Percentiles rank a stretch among this genome's conserved stretches.
These are phyloP conservation scores for Xylaria flabelliformis DNA, from an alignment of 495 filamentous ascomycete genomes.

Conservation along the genomic window DNA sequence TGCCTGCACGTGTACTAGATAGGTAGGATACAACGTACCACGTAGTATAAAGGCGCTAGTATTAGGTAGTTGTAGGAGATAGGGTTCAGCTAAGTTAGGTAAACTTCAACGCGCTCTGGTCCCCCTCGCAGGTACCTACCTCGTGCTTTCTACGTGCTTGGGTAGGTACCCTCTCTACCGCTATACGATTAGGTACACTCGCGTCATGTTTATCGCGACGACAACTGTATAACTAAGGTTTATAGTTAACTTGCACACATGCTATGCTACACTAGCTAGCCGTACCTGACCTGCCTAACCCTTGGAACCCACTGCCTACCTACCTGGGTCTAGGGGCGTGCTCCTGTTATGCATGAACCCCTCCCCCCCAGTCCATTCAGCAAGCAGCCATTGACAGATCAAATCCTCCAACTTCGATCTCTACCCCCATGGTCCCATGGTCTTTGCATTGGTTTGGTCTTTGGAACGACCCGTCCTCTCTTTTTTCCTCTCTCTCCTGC, in stretches of 20 bases:
- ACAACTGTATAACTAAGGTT: neutral
- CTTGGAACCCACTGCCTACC: conserved; percentile 11
- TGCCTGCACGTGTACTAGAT: neutral
- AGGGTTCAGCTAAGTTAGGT: neutral
- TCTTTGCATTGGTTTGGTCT: conserved; percentile 26
- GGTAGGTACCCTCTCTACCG: neutral
- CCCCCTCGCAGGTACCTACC: too few species aligned
- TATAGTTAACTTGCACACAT: neutral
- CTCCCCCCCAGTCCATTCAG: conserved; percentile 25
- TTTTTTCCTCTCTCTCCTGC: conserved; percentile 23
- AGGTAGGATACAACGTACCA: too few species aligned
- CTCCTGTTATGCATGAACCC: conserved; percentile 28
- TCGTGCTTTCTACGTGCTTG: neutral
- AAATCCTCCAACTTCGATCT: conserved; percentile 23
- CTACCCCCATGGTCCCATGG: conserved; percentile 6
- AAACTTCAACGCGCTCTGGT: neutral
- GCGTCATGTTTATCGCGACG: conserved; percentile 1
- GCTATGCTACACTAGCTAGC: neutral
- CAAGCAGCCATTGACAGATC: conserved; percentile 12
- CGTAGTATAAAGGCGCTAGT: neutral
- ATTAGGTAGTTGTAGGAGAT: neutral
- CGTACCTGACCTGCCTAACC: conserved; percentile 13
- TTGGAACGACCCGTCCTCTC: conserved; percentile 18
- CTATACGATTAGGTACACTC: neutral
- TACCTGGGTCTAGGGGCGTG: conserved; percentile 12